A percentile compares a stretch with the other conserved stretches of the same genome.
These are phyloP conservation scores for Boletellus ananiceps DNA, from an alignment of 768 basidiomycete genomes.

Conservation along the genomic window DNA sequence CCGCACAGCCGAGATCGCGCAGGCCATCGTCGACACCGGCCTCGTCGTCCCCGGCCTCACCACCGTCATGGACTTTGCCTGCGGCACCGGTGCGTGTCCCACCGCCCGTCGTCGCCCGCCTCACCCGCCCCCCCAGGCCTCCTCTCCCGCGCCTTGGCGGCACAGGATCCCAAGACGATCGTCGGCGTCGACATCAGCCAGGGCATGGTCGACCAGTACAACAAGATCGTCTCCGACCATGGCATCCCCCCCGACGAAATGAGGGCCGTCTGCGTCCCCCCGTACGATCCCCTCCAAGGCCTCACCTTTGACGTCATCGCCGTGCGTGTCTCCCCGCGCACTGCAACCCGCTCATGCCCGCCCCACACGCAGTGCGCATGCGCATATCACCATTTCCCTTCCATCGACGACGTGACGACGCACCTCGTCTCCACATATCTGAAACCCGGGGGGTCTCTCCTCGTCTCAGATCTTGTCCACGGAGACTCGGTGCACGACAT, in stretches of 20 bases:
- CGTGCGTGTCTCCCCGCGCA: conserved; percentile 37
- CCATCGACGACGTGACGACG: conserved; percentile 47
- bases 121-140: conserved; percentile 40
- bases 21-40: conserved; percentile 33
- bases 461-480: conserved; percentile 52
- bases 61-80: conserved; percentile 67
- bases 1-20: conserved; percentile 21
- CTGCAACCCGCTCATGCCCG: too few species aligned
- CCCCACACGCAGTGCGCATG: conserved; percentile 47
- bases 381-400: conserved; percentile 60
- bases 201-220: conserved; percentile 63
- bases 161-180: conserved; percentile 54
- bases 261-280: conserved; percentile 48
- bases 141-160: conserved; percentile 57
- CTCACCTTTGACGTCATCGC: conserved; percentile 65
- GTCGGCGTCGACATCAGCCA: conserved; percentile 77
- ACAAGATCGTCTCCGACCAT: conserved; percentile 51
- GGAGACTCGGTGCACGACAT: conserved; percentile 19
- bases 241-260: conserved; percentile 64
- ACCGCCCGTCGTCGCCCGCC: not conserved
- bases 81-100: conserved; percentile 49
- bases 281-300: conserved; percentile 43
- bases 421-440: conserved; percentile 48
- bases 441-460: conserved; percentile 55
- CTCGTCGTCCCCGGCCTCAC: conserved; percentile 54